phyloP scores from a whole-genome alignment of 2,329 filamentous ascomycete genomes.

The Botryotinia calthae region DNA sequence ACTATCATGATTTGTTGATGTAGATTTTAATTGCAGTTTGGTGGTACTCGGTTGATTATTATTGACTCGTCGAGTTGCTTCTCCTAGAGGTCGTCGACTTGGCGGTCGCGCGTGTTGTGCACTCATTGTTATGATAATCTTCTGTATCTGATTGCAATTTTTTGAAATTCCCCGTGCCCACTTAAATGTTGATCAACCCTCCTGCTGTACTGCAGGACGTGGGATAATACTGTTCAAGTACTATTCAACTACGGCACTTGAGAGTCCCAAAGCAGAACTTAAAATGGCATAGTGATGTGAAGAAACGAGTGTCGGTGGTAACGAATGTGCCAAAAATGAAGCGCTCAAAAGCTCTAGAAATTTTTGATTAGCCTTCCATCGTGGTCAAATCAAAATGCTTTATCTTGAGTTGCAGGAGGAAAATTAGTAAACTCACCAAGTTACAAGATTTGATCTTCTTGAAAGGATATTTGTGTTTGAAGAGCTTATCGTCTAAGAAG shows the following conservation, averaged over 20 bases:
- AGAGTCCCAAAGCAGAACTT: background rate
- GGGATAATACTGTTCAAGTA: background rate
- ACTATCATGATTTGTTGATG: slow-evolving; percentile 34
- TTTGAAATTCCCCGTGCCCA: background rate
- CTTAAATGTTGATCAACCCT: background rate
- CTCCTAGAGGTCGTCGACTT: slow-evolving; percentile 37
- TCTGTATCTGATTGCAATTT: background rate
- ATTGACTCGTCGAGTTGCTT: slow-evolving; percentile 38
- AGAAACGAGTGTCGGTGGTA: background rate
- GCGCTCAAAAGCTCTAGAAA: background rate
- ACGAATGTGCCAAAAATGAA: slow-evolving; percentile 13
- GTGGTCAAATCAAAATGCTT: background rate
- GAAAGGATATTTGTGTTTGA: background rate
- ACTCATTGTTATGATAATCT: slow-evolving; percentile 27
- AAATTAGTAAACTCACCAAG: background rate
- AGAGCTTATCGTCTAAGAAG: background rate
- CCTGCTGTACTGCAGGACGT: background rate
- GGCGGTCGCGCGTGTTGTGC: slow-evolving; percentile 28
- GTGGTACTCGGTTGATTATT: slow-evolving; percentile 29
- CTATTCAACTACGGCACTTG: background rate
- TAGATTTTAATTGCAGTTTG: slow-evolving; percentile 23
- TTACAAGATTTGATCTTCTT: background rate
- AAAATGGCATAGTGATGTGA: slow-evolving; percentile 15
- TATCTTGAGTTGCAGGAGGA: background rate
- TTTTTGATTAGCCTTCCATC: slow-evolving; percentile 4